phyloP scores from a whole-genome alignment of 257 asterid species.

The Scutellaria galericulata region DNA sequence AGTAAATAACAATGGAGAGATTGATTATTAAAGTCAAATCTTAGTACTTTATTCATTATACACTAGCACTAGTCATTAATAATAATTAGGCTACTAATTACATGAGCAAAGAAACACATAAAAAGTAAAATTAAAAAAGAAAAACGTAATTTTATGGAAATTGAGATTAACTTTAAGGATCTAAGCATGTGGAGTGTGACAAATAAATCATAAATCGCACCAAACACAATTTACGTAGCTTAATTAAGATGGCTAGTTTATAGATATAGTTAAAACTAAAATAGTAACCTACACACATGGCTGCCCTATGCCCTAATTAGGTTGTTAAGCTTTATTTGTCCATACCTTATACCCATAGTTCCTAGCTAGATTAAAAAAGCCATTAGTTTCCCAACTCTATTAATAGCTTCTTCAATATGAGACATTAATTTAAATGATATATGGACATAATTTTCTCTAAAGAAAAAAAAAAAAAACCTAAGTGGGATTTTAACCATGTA shows the following conservation, averaged over 20 bases:
- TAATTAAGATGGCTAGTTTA: slow-evolving; percentile 10
- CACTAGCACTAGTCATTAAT: neutral
- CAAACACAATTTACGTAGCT: slow-evolving; percentile 2
- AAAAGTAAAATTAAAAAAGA: neutral
- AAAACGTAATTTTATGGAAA: neutral
- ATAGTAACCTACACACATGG: slow-evolving; percentile 31
- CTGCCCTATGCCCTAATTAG: slow-evolving; percentile 28
- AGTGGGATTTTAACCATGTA: too few relatives aligned
- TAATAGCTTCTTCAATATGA: slow-evolving; percentile 16
- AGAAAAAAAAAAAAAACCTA: too few relatives aligned
- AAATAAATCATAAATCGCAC: neutral
- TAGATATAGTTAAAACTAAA: slow-evolving; percentile 11
- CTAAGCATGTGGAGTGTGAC: slow-evolving; percentile 21
- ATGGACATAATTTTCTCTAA: too few relatives aligned
- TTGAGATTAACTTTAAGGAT: slow-evolving; percentile 23
- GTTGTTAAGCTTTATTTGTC: slow-evolving; percentile 40
- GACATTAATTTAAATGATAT: neutral
- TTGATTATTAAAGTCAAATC: slow-evolving; percentile 28
- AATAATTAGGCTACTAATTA: slow-evolving; percentile 6
- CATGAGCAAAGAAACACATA: neutral
- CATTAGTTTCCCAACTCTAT: slow-evolving; percentile 39
- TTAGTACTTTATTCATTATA: slow-evolving; percentile 24
- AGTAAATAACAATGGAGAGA: neutral
- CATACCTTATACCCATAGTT: slow-evolving; percentile 33
- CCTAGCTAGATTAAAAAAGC: slow-evolving; percentile 27